Base-by-base conservation (phyloP, 305 asterid genomes). In the Fraxinus baroniana region DNA sequence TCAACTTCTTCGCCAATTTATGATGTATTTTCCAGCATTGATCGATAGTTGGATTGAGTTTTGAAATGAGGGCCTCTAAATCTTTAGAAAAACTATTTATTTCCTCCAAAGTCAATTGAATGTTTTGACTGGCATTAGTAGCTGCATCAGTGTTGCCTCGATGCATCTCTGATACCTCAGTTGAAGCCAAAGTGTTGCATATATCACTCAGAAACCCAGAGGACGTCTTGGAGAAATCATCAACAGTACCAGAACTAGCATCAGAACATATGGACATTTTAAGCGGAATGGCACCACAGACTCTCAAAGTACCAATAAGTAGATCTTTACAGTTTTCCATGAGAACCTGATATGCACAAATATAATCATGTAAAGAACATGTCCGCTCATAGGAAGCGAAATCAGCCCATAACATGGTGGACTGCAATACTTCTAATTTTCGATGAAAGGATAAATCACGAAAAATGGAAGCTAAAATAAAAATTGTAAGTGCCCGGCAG, bases 301-400 rank as follows among this genome's bases (percentile, higher is more conserved):
- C 84, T 88, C 87, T 90, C 75, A 88, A 86, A 75, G 89, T 87
- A 79, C 88, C 88, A 82, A 91, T 79, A 66, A 96, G 85, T 55
- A 90, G 81, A 83, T 73, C 87, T 87, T 87, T 90, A 88, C 97
- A 94, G 88, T 87, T 91, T 85, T 86, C 94, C 89, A 94, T 76
- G 83, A 96, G 93, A 85, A 88, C 89, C 89, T 96, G 98, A 88
- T 92, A 96, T 41, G 98, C 95, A 89, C 89, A 91, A 84, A 96
- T 91, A 86, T 92, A 91, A 85, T 96, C 98, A 86, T 83, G 92
- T 86, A 89, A 92, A 79, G 85, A 78, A 77, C 86, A 86, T 82
- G 92, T 91, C 75, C 87, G 92, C 88, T 85, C 97, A 60, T 79
- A 78, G 22, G 89, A 85, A 49, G 98, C 86, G 86, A 94, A 94